A percentile compares a stretch with the other conserved stretches of the same genome.
phyloP scores from a whole-genome alignment of 495 filamentous ascomycete genomes.

The Echria macrotheca region DNA sequence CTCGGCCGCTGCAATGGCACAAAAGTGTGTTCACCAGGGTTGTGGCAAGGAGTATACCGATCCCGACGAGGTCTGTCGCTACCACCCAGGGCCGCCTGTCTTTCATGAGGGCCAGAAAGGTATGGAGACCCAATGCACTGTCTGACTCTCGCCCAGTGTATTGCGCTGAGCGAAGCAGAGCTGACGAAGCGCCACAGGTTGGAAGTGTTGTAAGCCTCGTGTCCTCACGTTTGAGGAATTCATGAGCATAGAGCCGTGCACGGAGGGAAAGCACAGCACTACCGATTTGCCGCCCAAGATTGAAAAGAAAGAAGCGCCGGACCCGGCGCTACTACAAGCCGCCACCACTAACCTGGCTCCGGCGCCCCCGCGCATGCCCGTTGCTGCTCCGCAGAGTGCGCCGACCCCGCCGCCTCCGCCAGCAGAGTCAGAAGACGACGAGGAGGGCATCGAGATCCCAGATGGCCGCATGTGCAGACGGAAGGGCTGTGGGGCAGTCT shows the following conservation, averaged over 20 bases:
- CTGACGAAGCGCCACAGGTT: conserved; percentile 53
- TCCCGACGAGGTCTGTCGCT: conserved; percentile 76
- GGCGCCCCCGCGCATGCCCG: conserved; percentile 43
- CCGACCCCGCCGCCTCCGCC: conserved; percentile 58
- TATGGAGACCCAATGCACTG: conserved; percentile 43
- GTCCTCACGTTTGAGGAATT: conserved; percentile 99
- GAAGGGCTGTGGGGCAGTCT: conserved; percentile 62
- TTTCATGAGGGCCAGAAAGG: conserved; percentile 99
- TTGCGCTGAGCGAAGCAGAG: too few relatives aligned
- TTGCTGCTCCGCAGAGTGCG: conserved; percentile 49
- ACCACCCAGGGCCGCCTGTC: conserved; percentile 88
- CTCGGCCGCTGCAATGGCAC: conserved; percentile 59
- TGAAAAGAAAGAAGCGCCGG: conserved; percentile 43
- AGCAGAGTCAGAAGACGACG: conserved; percentile 84
- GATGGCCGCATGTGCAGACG: conserved; percentile 72
- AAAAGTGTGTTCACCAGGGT: conserved; percentile 93
- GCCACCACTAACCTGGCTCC: conserved; percentile 34
- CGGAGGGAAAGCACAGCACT: conserved; percentile 85
- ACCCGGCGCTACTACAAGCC: conserved; percentile 28
- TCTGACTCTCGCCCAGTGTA: too few relatives aligned
- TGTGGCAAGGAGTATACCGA: conserved; percentile 87
- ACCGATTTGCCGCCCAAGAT: conserved; percentile 60
- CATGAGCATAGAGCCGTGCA: conserved; percentile 88
- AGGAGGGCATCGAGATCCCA: conserved; percentile 62
- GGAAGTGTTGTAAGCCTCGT: conserved; percentile 99